phyloP scores from a whole-genome alignment of 2,329 filamentous ascomycete species.

The Plectosphaerella cucumerina region DNA sequence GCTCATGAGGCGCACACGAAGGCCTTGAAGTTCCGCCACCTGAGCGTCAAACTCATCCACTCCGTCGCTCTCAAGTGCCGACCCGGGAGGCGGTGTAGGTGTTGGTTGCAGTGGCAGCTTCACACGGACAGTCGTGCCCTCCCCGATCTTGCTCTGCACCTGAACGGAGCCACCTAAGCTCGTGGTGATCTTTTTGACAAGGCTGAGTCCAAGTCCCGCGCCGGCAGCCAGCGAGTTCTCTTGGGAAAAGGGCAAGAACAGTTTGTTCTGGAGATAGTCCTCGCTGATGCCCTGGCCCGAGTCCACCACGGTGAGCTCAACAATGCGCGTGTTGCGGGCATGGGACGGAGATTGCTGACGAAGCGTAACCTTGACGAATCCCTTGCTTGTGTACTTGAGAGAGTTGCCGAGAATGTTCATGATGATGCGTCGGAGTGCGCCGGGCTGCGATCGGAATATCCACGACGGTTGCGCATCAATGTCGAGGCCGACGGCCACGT shows the following conservation, averaged over 20 bases:
- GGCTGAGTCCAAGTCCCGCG: conserved; percentile 60
- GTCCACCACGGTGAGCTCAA: conserved; percentile 50
- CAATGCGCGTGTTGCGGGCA: conserved; percentile 6
- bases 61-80: conserved; percentile 3
- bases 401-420: conserved; percentile 63
- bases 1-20: conserved; percentile 22
- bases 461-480: conserved; percentile 43
- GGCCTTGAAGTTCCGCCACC: conserved; percentile 21
- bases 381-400: conserved; percentile 51
- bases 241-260: conserved; percentile 63
- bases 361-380: conserved; percentile 24
- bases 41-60: conserved; percentile 23
- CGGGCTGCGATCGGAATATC: conserved; percentile 50
- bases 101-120: conserved; percentile 16
- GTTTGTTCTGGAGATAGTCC: conserved; percentile 54
- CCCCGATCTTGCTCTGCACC: conserved; percentile 40
- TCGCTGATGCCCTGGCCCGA: conserved; percentile 63
- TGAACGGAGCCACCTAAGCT: conserved; percentile 55
- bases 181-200: conserved; percentile 57
- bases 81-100: no score
- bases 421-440: conserved; percentile 47
- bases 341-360: conserved; percentile 8
- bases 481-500: conserved; percentile 43
- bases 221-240: conserved; percentile 58
- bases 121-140: conserved; percentile 31